phyloP scores from a whole-genome alignment of 169 alveolate genomes.

The Plasmodium adleri region DNA sequence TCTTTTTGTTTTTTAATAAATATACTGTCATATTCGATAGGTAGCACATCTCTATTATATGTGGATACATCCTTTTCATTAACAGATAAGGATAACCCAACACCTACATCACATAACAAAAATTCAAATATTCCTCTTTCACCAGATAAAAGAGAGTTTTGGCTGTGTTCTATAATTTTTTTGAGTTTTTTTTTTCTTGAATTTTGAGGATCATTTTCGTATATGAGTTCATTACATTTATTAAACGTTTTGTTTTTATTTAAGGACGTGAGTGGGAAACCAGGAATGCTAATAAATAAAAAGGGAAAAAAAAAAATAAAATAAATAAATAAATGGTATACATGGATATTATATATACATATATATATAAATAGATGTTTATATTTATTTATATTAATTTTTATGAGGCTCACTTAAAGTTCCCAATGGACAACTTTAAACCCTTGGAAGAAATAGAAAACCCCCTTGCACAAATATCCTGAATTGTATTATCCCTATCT shows the following conservation, averaged over 20 bases:
- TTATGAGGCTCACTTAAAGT: conserved; percentile 81
- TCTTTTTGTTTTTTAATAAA: conserved; percentile 84
- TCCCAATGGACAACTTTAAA: conserved; percentile 90
- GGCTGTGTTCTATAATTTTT: conserved; percentile 77
- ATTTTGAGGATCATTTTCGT: conserved; percentile 64
- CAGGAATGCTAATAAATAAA: conserved; percentile 33
- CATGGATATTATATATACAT: neutral
- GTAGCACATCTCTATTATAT: conserved; percentile 78
- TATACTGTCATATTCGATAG: conserved; percentile 88
- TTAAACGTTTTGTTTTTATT: conserved; percentile 8
- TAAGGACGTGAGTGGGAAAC: conserved; percentile 69
- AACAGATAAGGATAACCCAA: conserved; percentile 81
- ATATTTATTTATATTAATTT: neutral
- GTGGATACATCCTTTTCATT: conserved; percentile 77
- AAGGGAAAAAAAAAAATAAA: neutral
- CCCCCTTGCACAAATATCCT: conserved; percentile 91
- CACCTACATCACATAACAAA: conserved; percentile 92
- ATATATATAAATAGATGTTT: conserved; percentile 45
- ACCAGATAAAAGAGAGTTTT: conserved; percentile 80
- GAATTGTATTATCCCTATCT: conserved; percentile 90
- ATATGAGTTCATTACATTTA: conserved; percentile 59
- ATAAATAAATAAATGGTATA: too few species aligned
- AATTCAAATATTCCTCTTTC: conserved; percentile 89
- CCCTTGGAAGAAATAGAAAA: conserved; percentile 88
- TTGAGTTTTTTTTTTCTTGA: conserved; percentile 54